phyloP scores from a whole-genome alignment of 371 early-diverging fungal genomes.

The Catenaria anguillulae region DNA sequence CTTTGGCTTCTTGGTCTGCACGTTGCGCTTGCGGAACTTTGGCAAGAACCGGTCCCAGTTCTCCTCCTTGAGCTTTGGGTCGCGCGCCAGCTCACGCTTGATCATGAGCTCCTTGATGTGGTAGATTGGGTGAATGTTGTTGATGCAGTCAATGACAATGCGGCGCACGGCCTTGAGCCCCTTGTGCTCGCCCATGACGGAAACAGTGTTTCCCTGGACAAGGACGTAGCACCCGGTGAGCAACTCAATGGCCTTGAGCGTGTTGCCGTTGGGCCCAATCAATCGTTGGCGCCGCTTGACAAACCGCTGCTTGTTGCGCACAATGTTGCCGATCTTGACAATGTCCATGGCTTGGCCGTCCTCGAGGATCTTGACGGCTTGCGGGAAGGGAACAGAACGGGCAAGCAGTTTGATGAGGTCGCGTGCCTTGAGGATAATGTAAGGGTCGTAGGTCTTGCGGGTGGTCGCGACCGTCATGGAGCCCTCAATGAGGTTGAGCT shows the following conservation, averaged over 20 bases:
- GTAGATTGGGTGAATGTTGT: conserved; percentile 98
- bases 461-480: conserved; percentile 97
- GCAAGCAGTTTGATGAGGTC: conserved; percentile 93
- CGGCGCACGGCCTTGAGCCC: conserved; percentile 82
- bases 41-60: conserved; percentile 99
- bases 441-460: conserved; percentile 94
- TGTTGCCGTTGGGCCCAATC: conserved; percentile 95
- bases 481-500: conserved; percentile 90
- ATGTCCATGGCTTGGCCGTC: conserved; percentile 92
- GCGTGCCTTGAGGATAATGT: conserved; percentile 87
- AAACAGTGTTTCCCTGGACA: conserved; percentile 96
- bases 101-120: conserved; percentile 99
- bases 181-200: conserved; percentile 84
- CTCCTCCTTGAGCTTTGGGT: conserved; percentile 84
- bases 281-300: conserved; percentile 95
- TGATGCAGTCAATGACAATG: conserved; percentile 93
- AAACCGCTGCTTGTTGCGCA: conserved; percentile 92
- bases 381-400: conserved; percentile 87
- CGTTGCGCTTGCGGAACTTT: conserved; percentile 79
- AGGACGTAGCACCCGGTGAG: conserved; percentile 92
- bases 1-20: conserved; percentile 55
- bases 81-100: conserved; percentile 93
- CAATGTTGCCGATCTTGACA: conserved; percentile 90
- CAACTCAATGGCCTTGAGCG: conserved; percentile 94
- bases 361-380: conserved; percentile 83